Base-by-base conservation (phyloP, 306 rosid species). In the Alnus rubra region DNA sequence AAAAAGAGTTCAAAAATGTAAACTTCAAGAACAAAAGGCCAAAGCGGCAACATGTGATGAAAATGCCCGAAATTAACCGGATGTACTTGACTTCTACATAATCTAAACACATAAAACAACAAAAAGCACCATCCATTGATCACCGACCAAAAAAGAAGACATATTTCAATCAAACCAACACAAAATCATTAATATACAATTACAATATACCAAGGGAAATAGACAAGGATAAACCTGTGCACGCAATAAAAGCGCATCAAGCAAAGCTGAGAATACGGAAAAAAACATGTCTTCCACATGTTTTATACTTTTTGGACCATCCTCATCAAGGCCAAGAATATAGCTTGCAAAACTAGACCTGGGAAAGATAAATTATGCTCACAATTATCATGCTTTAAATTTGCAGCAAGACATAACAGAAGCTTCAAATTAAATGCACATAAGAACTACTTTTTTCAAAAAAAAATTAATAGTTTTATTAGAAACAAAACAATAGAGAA, bases 311-410 rank as follows among this genome's bases (percentile, higher is more conserved):
- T 82, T 82, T 31, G 87, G 82, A 72, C 80, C 85, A 76, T 91
- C 91, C 85, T 84, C 94, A 76, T 86, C 91, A 82, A 90, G 86
- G 78, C 90, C 92, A 87, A 94, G 93, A 82, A 92, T 86, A 84
- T 87, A 94, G 89, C 94, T 87, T 6, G 95, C 95, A 76, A 92
- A 87, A 83, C 93, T 81, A 77, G 91, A 92, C 98, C 98, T 94
- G 94, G 76, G 80, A 84, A 79, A 73, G 13, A 78, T 68, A 79
- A 78, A 75, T 54, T 67, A 68, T 16, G 31, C 42, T 75, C 58
- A 12, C 65, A 64, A 65, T 81, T 75, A 83, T 53, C 54, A 58
- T 49, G 11, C 35, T 11, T 64, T 56, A 16, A 35, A 60, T 71
- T 47, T 71, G 53, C 76, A 15, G 39, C 71, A 60, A 11, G 79